These are phyloP conservation scores for Cornus suecica DNA, from an alignment of 148 eudicot species.

Conservation along the genomic window DNA sequence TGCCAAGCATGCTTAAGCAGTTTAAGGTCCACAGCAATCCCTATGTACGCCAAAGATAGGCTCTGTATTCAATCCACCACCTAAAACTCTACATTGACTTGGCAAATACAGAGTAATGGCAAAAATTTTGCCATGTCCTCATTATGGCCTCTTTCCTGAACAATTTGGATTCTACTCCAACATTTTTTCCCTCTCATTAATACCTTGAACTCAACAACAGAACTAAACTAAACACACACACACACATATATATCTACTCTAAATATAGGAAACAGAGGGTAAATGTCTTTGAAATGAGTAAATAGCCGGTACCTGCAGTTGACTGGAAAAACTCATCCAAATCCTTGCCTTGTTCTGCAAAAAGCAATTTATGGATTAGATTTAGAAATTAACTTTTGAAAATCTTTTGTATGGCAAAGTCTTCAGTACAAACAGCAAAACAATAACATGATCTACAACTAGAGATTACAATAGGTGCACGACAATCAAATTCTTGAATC, in stretches of 20 bases:
- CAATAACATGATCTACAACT: background rate
- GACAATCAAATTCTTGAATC: background rate
- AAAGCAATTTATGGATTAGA: conserved; percentile 14
- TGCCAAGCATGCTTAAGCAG: too few species aligned
- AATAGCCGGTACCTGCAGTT: conserved; percentile 63
- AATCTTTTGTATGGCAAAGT: background rate
- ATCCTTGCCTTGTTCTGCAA: conserved; percentile 83
- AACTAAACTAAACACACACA: background rate
- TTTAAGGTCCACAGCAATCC: too few species aligned
- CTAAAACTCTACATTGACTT: too few species aligned
- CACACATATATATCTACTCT: too few species aligned
- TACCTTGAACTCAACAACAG: background rate
- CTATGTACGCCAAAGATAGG: too few species aligned
- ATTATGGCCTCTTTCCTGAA: background rate
- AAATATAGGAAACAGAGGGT: background rate
- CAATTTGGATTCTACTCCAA: background rate
- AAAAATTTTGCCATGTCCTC: too few species aligned
- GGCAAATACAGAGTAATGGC: too few species aligned
- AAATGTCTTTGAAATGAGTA: background rate
- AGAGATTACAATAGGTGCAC: background rate
- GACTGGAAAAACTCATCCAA: conserved; percentile 94
- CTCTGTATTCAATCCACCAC: too few species aligned
- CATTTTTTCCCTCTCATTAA: background rate
- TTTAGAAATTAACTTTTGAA: background rate
- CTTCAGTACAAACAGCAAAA: background rate